A percentile compares a stretch with the other conserved stretches of the same genome.
phyloP scores from a whole-genome alignment of 768 basidiomycete species.

The Cubamyces sp. region DNA sequence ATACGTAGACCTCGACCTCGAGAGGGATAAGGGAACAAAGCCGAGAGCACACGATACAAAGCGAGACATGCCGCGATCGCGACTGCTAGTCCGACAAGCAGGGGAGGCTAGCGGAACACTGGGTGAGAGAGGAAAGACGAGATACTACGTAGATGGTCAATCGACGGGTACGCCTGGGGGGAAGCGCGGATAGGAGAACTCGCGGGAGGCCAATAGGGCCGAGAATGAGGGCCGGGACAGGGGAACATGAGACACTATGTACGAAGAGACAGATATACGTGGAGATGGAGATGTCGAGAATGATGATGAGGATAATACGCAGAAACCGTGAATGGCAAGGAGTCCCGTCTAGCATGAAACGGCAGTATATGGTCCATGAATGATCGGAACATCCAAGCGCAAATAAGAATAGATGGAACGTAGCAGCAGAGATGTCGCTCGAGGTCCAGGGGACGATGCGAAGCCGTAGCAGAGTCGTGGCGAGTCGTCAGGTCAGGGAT shows the following conservation, averaged over 20 bases:
- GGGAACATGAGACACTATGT: background rate
- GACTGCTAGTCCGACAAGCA: constrained; percentile 1
- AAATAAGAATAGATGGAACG: constrained; percentile 22
- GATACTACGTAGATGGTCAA: background rate
- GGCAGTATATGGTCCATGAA: constrained; percentile 10
- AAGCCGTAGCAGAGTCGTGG: background rate
- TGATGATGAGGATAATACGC: background rate
- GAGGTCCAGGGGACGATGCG: background rate
- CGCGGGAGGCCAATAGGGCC: background rate
- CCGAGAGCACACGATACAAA: constrained; percentile 7
- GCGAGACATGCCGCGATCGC: background rate
- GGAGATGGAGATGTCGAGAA: background rate
- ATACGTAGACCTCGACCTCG: no score
- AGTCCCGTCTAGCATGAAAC: constrained; percentile 20
- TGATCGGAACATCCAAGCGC: constrained; percentile 12
- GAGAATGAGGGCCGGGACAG: background rate
- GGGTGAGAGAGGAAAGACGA: no score
- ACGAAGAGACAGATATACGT: background rate
- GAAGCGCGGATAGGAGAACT: background rate
- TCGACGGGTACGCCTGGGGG: background rate
- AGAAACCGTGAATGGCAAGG: constrained; percentile 17
- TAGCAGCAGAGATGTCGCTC: background rate
- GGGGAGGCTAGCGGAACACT: no score
- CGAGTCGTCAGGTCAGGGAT: background rate
- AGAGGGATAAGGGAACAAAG: background rate